phyloP scores from a whole-genome alignment of 2,329 filamentous ascomycete species.

The Didymella lethalis region DNA sequence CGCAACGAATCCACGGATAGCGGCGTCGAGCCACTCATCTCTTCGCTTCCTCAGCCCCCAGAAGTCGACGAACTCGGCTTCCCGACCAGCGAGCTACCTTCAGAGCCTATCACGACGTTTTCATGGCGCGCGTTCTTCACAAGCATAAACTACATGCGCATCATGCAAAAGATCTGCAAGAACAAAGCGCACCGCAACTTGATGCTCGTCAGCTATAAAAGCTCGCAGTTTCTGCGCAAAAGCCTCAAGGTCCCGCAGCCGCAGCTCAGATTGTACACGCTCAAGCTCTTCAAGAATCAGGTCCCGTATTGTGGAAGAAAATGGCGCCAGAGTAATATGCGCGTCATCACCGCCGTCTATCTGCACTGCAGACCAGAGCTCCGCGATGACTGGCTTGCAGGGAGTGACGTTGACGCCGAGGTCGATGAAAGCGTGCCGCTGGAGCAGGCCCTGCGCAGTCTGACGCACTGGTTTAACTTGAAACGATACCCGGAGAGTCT shows the following conservation, averaged over 20 bases:
- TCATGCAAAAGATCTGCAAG: slow-evolving; percentile 97
- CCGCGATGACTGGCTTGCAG: slow-evolving; percentile 92
- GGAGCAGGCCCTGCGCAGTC: slow-evolving; percentile 85
- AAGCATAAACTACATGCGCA: slow-evolving; percentile 90
- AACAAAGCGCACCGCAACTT: slow-evolving; percentile 94
- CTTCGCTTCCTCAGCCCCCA: slow-evolving; percentile 47
- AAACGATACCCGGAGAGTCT: slow-evolving; percentile 82
- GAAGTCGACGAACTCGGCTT: slow-evolving; percentile 89
- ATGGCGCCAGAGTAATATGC: slow-evolving; percentile 98
- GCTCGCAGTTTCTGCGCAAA: slow-evolving; percentile 88
- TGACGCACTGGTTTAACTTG: slow-evolving; percentile 96
- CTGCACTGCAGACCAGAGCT: slow-evolving; percentile 91
- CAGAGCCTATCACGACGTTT: slow-evolving; percentile 83
- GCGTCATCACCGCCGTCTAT: slow-evolving; percentile 96
- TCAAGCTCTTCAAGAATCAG: slow-evolving; percentile 98
- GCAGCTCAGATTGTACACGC: slow-evolving; percentile 86
- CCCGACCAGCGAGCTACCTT: slow-evolving; percentile 73
- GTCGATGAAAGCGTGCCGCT: slow-evolving; percentile 91
- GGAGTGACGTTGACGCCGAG: slow-evolving; percentile 89
- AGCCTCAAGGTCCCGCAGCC: slow-evolving; percentile 89
- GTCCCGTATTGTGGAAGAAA: slow-evolving; percentile 98
- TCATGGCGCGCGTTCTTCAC: slow-evolving; percentile 96
- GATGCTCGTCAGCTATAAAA: slow-evolving; percentile 94
- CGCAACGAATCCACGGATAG: slow-evolving; percentile 47
- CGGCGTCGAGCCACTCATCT: slow-evolving; percentile 35